A percentile compares a stretch with the other conserved stretches of the same genome.
phyloP scores from a whole-genome alignment of 192 early-diverging fungal species.

The Chytriomyces sp. region DNA sequence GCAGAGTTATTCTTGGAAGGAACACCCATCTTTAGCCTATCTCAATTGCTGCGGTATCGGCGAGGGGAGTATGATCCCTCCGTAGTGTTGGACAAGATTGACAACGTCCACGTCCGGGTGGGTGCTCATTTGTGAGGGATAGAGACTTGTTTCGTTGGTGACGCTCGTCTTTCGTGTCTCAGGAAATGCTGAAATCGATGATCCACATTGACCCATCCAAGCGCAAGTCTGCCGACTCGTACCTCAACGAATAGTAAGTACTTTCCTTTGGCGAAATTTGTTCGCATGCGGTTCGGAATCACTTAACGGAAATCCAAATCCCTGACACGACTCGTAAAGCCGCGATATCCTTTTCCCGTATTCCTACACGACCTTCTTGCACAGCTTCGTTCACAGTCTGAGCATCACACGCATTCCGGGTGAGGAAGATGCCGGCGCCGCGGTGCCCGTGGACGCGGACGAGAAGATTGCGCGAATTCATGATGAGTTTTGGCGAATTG shows the following conservation, averaged over 20 bases:
- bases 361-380: conserved; percentile 74
- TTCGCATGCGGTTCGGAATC: background rate
- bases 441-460: conserved; percentile 54
- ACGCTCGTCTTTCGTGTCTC: conserved; percentile 11
- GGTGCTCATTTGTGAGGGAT: conserved; percentile 17
- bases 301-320: background rate
- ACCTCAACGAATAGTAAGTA: conserved; percentile 71
- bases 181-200: conserved; percentile 82
- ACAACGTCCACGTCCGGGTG: conserved; percentile 75
- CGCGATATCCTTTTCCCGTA: conserved; percentile 75
- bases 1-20: conserved; percentile 95
- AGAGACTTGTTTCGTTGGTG: background rate
- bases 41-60: conserved; percentile 88
- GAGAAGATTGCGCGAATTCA: conserved; percentile 76
- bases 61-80: conserved; percentile 74
- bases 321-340: conserved; percentile 38
- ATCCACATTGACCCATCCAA: conserved; percentile 79
- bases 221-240: conserved; percentile 73
- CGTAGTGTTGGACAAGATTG: conserved; percentile 77
- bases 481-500: conserved; percentile 72
- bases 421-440: background rate
- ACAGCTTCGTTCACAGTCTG: conserved; percentile 65
- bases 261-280: conserved; percentile 12
- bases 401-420: conserved; percentile 49
- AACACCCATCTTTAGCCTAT: conserved; percentile 85